phyloP scores from a whole-genome alignment of 2,329 filamentous ascomycete species.

The Neofusicoccum kwambonambiense region DNA sequence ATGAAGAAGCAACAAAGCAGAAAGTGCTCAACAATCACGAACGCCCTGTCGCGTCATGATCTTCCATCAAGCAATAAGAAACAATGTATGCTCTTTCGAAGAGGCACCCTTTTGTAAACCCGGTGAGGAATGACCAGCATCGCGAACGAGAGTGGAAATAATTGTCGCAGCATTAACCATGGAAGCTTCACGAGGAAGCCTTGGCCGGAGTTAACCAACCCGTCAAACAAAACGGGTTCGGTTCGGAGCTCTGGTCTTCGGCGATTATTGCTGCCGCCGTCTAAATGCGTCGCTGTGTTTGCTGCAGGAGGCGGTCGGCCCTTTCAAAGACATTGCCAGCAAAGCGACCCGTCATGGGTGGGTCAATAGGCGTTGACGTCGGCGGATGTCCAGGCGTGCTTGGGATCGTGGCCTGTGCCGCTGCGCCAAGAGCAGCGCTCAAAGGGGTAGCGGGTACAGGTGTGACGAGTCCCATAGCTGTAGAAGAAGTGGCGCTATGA shows the following conservation, averaged over 20 bases:
- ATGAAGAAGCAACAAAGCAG: not conserved
- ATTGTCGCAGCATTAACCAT: not conserved
- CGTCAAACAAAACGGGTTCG: not conserved
- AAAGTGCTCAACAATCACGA: not conserved
- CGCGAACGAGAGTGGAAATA: not conserved
- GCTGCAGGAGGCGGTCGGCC: conserved; percentile 33
- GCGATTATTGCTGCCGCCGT: not conserved
- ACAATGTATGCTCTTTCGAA: not conserved
- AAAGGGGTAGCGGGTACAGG: conserved; percentile 81
- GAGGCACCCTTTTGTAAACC: not conserved
- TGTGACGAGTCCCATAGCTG: conserved; percentile 47
- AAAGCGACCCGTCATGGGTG: conserved; percentile 25
- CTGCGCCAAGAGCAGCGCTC: conserved; percentile 83
- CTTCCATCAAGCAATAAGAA: not conserved
- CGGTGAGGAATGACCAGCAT: not conserved
- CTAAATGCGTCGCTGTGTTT: conserved; percentile 23
- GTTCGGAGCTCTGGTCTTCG: not conserved
- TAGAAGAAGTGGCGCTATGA: conserved; percentile 27
- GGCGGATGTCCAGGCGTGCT: conserved; percentile 55
- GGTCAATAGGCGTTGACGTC: conserved; percentile 21
- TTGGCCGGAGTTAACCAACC: not conserved
- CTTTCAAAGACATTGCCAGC: conserved; percentile 35
- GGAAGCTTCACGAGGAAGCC: not conserved
- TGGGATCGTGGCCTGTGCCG: conserved; percentile 84
- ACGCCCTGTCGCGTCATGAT: conserved; percentile 1